Percentiles rank a stretch among this genome's conserved stretches.
phyloP scores from a whole-genome alignment of 345 rosid genomes.

The Rubroshorea leprosula region DNA sequence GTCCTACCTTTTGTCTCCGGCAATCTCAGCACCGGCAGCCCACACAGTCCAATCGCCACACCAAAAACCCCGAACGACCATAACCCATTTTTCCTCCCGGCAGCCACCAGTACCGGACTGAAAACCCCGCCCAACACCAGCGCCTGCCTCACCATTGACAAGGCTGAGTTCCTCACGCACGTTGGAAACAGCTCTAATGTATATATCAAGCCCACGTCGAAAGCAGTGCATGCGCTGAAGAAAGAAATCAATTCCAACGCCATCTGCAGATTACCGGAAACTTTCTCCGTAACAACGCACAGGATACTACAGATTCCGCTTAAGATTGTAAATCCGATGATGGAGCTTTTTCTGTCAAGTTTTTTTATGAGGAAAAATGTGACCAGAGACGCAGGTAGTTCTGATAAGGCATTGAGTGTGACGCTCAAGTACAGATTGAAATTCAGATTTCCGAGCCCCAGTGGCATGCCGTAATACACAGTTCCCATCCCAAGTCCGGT shows the following conservation, averaged over 20 bases:
- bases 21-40: conserved; percentile 24
- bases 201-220: conserved; percentile 26
- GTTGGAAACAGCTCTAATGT: conserved; percentile 35
- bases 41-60: conserved; percentile 26
- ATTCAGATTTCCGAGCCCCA: conserved; percentile 18
- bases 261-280: conserved; percentile 27
- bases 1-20: conserved; percentile 34
- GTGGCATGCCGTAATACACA: no score
- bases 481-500: no score
- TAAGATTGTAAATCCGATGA: conserved; percentile 33
- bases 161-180: conserved; percentile 34
- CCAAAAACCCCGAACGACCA: conserved; percentile 32
- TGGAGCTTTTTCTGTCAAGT: conserved; percentile 33
- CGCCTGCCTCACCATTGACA: conserved; percentile 36
- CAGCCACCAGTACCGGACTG: conserved; percentile 28
- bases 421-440: conserved; percentile 60
- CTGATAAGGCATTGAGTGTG: conserved; percentile 55
- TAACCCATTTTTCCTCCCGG: conserved; percentile 19
- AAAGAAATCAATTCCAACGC: conserved; percentile 54
- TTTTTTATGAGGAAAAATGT: conserved; percentile 37
- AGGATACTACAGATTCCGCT: conserved; percentile 41
- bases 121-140: conserved; percentile 22
- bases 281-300: conserved; percentile 26
- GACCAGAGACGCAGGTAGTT: conserved; percentile 49
- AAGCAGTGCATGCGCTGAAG: conserved; percentile 46